A percentile compares a stretch with the other conserved stretches of the same genome.
phyloP scores from a whole-genome alignment of 2,329 filamentous ascomycete genomes.

The Claviceps arundinis region DNA sequence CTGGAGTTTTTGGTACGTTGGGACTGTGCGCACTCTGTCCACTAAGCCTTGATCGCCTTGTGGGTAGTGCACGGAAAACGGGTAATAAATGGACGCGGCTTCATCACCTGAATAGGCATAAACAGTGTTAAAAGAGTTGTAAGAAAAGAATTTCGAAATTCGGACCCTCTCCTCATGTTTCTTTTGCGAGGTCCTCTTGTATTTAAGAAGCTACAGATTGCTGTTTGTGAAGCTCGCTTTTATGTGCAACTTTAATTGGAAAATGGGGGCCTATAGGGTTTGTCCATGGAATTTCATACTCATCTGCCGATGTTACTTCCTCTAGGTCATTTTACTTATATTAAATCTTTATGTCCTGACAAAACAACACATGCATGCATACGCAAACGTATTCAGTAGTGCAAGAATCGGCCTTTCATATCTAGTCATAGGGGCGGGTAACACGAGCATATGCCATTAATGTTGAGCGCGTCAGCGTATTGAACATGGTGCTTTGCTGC shows the following conservation, averaged over 20 bases:
- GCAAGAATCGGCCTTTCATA: slow-evolving; percentile 35
- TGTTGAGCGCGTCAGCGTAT: slow-evolving; percentile 42
- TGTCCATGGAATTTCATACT: neutral
- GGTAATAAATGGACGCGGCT: neutral
- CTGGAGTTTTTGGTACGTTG: neutral
- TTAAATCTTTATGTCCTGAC: no score
- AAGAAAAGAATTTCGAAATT: neutral
- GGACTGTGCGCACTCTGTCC: neutral
- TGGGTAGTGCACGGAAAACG: neutral
- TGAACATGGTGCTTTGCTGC: slow-evolving; percentile 56
- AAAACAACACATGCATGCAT: no score
- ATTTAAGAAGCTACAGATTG: neutral
- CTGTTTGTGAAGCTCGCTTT: neutral
- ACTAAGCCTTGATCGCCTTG: neutral
- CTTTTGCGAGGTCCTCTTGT: neutral
- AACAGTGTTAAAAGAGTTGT: neutral
- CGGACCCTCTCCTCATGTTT: neutral
- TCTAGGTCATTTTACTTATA: no score
- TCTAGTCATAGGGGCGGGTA: slow-evolving; percentile 39
- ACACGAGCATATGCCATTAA: slow-evolving; percentile 33
- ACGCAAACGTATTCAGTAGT: neutral
- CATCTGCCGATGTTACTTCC: neutral
- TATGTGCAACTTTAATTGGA: neutral
- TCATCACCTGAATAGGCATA: neutral
- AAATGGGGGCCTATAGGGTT: neutral